phyloP scores from a whole-genome alignment of 148 eudicot genomes.

The Nyssa sinensis region DNA sequence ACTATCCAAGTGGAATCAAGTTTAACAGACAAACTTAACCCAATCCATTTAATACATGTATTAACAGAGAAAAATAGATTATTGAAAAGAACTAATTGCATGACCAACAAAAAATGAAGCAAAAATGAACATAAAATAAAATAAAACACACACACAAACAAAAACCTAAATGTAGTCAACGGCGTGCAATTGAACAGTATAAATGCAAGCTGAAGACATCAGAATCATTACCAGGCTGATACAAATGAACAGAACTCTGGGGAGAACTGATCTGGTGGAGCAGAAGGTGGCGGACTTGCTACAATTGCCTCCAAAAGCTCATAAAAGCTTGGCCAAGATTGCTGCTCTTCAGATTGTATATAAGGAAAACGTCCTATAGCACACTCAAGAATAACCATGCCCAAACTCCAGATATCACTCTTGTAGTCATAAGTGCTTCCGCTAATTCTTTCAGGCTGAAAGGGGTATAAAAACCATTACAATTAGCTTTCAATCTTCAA shows the following conservation, averaged over 20 bases:
- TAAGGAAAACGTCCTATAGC: conserved; percentile 97
- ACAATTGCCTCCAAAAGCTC: conserved; percentile 90
- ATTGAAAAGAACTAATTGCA: not conserved
- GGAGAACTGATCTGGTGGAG: conserved; percentile 94
- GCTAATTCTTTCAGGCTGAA: conserved; percentile 93
- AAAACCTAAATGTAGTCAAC: not conserved
- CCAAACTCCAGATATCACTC: conserved; percentile 97
- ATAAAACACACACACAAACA: not conserved
- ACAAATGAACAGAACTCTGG: conserved; percentile 97
- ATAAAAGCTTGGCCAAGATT: conserved; percentile 75
- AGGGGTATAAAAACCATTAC: conserved; percentile 1
- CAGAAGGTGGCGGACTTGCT: conserved; percentile 79
- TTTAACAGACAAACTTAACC: too few species aligned
- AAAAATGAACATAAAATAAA: not conserved
- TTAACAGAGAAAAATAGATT: not conserved
- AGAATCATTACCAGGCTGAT: conserved; percentile 68
- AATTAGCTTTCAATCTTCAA: not conserved
- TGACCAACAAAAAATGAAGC: not conserved
- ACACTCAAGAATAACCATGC: conserved; percentile 92
- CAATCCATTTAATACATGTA: too few species aligned
- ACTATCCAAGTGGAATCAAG: too few species aligned
- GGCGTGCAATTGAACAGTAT: not conserved
- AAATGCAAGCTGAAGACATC: not conserved
- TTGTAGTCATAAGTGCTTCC: conserved; percentile 90
- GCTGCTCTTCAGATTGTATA: conserved; percentile 80